These are phyloP conservation scores for Gaultheria prostrata DNA, from an alignment of 148 eudicot species.

Conservation along the genomic window DNA sequence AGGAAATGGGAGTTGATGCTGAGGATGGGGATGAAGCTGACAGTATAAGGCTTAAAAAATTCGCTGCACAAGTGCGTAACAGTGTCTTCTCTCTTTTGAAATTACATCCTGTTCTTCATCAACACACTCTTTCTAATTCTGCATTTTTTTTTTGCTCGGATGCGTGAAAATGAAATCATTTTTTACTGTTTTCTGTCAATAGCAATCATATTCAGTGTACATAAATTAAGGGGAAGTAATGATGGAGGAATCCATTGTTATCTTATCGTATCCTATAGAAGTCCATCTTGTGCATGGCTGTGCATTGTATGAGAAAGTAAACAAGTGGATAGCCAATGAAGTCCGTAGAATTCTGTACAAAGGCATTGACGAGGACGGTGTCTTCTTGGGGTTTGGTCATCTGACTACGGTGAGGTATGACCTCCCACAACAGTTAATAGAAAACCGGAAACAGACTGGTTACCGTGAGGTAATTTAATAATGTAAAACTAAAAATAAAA, in stretches of 20 bases:
- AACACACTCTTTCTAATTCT: neutral
- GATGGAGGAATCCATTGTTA: neutral
- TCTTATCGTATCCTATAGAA: neutral
- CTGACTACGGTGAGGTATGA: neutral
- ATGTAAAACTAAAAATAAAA: neutral
- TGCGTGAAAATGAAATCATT: neutral
- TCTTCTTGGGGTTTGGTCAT: neutral
- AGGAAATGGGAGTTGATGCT: constrained; percentile 92
- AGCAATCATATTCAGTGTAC: neutral
- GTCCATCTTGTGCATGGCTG: neutral
- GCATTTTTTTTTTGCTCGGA: neutral
- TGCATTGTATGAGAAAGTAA: neutral
- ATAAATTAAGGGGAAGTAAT: neutral
- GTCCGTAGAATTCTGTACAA: neutral
- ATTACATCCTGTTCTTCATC: neutral
- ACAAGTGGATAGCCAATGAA: neutral
- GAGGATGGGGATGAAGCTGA: constrained; percentile 92
- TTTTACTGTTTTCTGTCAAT: neutral
- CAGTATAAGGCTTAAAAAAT: constrained; percentile 56
- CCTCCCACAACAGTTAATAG: neutral
- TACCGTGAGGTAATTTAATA: neutral
- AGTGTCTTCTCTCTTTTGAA: neutral
- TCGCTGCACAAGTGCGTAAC: constrained; percentile 77
- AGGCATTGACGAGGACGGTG: neutral
- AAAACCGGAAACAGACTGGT: neutral